Evolutionary conservation across 1,284 basidiomycete genomes (phyloP), one percentile per base, ranked within the genome.

Genomic region (Porphyrellus sp.): DNA sequence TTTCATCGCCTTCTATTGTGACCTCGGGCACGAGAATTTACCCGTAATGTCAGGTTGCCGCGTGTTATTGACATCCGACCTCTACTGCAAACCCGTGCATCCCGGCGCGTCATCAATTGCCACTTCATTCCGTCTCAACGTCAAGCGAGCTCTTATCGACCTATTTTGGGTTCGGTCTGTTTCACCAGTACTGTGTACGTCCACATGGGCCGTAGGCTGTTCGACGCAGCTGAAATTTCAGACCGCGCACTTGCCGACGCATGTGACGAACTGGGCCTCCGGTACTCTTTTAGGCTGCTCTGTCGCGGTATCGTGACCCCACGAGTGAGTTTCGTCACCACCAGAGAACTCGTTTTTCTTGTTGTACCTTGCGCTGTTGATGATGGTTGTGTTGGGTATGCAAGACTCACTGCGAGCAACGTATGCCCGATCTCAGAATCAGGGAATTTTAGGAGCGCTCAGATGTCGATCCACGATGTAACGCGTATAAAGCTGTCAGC

Each of bases 31-130:
- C 54, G 70, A 77, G 53, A 70, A 79, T 21, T 52, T 63, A 4
- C 64, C 64, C 0, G 71, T 80, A 39, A 63, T 49, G 2, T 43
- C 41, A 0, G 41, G 41, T 9, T 43, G 31, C 12, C 41, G 44
- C 71, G 58, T 79, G 25, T 77, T 74, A 2, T 57, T 79, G 44
- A 73, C 75, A 0, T 77, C 73, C 54, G 72, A 71, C 52, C 64
- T 76, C 25, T 67, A 70, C 49, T 61, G 40, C 8, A 18, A 50
- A 33, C 8, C 47, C 18, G 16, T 34, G 0, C 23, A 44, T 64
- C 40, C 61, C 52, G 20, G 11, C 24, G 16, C 18, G 23, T 42
- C 33, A 1, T 30, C 21, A 8, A 35, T 59, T 1, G 44, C 39
- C 12, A 46, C 38, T 4, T 46, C 49, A 1, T 40, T 25, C 9